Base-by-base conservation (phyloP, 2,329 filamentous ascomycete genomes). In the Lasiodiplodia sp. region DNA sequence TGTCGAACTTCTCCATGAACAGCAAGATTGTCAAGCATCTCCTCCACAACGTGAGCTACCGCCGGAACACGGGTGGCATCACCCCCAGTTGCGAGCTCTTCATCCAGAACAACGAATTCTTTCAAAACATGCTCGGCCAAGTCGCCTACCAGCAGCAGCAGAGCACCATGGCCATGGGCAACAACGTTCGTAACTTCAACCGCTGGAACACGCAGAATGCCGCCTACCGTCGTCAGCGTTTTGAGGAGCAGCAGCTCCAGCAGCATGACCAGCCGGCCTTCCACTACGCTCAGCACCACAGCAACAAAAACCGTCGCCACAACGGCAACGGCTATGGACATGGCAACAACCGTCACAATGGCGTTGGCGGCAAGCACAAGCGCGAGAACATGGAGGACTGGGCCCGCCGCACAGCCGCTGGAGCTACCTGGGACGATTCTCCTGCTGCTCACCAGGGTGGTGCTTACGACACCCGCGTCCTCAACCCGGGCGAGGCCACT, bases 1-100 rank as follows among this genome's bases (percentile, higher is more conserved):
- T 62, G 40, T 12, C 2, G 18, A 49, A 21, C 40, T 62, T 62
- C 25, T 16, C 25, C 12, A 1, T 28, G 21, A 40, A 62, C 25
- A 62, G 58, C 40, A 62, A 62, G 58, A 21, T 49, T 23, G 58
- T 62, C 16, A 49, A 49, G 40, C 58, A 62, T 18, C 58, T 62
- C 10, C 10, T 49, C 25, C 58, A 62, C 58, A 62, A 62, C 4
- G 18, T 62, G 25, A 25, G 47, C 16, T 62, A 31, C 58, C 40
- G 16, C 14, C 25, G 40, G 5, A n/a, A 18, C 7, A 2, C 23
- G 38, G 4, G 40, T 23, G 8, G 25, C 25, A 25, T 62, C 40
- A 62, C 58, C 23, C 14, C 16, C 23, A 62, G 58, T 12, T 44
- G 40, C 10, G 16, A 28, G 14, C 8, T 21, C 25, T 62, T 34